Conservation (phyloP, 306 rosid genomes). For the Medicago truncatula region DNA sequence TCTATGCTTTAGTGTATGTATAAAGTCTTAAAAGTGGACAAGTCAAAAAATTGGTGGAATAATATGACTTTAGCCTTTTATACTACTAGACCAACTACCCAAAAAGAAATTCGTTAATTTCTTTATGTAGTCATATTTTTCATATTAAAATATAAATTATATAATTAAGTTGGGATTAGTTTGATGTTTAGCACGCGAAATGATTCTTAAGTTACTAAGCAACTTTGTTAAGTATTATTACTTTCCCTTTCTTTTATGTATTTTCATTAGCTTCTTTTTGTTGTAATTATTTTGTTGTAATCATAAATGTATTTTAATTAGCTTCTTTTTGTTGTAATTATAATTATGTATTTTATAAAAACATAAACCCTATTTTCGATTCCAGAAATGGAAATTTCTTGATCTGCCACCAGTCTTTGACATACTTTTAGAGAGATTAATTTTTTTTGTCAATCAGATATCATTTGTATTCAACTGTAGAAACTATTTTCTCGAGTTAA, state of each 20-base stretch:
- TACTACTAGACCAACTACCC: constrained; percentile 56
- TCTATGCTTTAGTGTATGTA: constrained; percentile 2
- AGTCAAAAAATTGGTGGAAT: constrained; percentile 51
- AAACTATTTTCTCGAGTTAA: too few relatives aligned
- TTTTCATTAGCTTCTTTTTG: too few relatives aligned
- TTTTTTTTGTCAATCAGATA: too few relatives aligned
- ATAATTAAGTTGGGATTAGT: constrained; percentile 50
- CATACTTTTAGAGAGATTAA: too few relatives aligned
- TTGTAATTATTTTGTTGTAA: too few relatives aligned
- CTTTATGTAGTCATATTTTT: constrained; percentile 46
- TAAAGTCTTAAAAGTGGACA: constrained; percentile 41
- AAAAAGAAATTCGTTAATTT: constrained; percentile 67
- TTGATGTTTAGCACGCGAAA: constrained; percentile 41
- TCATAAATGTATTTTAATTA: too few relatives aligned
- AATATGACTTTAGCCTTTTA: constrained; percentile 50
- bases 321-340: too few relatives aligned
- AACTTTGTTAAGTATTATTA: constrained; percentile 15
- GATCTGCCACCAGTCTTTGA: too few relatives aligned
- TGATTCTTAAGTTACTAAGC: constrained; percentile 22
- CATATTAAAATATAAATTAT: constrained; percentile 31
- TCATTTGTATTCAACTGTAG: too few relatives aligned
- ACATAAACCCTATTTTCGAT: too few relatives aligned
- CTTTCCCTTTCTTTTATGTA: constrained; percentile 4
- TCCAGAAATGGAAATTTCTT: too few relatives aligned
- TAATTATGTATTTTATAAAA: too few relatives aligned